phyloP scores from a whole-genome alignment of 2,329 filamentous ascomycete species.

The Verticillium tricorpus region DNA sequence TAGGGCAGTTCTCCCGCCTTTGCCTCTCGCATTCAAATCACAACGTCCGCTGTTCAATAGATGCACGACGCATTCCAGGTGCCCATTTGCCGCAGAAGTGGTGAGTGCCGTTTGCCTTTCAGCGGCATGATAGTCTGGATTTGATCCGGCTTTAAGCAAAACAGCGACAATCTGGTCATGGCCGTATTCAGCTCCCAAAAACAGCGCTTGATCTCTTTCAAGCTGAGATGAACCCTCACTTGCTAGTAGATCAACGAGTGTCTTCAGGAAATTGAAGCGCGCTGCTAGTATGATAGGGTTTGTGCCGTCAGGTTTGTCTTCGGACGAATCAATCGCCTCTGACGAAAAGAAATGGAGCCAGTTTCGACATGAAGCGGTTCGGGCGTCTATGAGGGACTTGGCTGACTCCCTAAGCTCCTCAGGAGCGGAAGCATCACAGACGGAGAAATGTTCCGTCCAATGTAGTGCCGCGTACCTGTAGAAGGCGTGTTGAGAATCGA shows the following conservation, averaged over 20 bases:
- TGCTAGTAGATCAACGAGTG: constrained; percentile 15
- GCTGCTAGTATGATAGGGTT: constrained; percentile 21
- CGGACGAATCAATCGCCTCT: constrained; percentile 15
- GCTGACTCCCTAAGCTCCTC: constrained; percentile 13
- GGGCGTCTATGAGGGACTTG: constrained; percentile 13
- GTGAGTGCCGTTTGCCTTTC: constrained; percentile 22
- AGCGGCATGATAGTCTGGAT: constrained; percentile 13
- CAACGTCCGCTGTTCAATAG: constrained; percentile 18
- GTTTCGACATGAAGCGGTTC: constrained; percentile 18
- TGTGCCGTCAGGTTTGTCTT: constrained; percentile 15
- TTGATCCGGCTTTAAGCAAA: constrained; percentile 16
- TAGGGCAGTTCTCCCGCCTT: constrained; percentile 22
- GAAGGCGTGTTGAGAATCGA: constrained; percentile 21
- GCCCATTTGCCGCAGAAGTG: constrained; percentile 21
- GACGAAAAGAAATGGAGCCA: constrained; percentile 27
- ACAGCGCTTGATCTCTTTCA: constrained; percentile 17
- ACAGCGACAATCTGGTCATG: constrained; percentile 15
- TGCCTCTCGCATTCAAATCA: constrained; percentile 16
- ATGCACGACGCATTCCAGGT: constrained; percentile 18
- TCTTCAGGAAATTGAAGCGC: constrained; percentile 24
- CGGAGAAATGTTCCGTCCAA: constrained; percentile 29
- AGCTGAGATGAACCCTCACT: constrained; percentile 6
- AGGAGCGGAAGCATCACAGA: constrained; percentile 15
- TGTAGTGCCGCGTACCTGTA: constrained; percentile 30
- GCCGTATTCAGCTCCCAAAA: constrained; percentile 24